Evolutionary conservation across 768 basidiomycete species (phyloP), one percentile per base, ranked within the genome.

Genomic region (Phanerochaete sordida): DNA sequence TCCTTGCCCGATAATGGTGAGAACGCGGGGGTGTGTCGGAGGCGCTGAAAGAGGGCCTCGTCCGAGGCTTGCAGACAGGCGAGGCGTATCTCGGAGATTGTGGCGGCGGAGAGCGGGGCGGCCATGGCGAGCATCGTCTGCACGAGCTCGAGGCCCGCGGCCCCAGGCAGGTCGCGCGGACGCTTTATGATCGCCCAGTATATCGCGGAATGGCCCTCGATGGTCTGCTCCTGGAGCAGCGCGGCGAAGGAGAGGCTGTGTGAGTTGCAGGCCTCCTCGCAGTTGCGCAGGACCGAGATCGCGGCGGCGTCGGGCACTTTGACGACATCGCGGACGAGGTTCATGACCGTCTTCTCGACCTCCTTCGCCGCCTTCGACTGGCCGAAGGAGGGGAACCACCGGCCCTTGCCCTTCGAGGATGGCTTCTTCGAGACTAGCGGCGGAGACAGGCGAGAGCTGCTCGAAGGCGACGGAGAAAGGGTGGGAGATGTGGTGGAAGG

Each of bases 121-220:
- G 87, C 82, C 52, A 82, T 76, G 4, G 77, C 76, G 48, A 90
- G 74, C 23, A 90, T 72, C 0, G 80, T 78, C 21, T 84, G 70
- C 3, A 88, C 62, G 24, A 81, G 67, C 27, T 74, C 68, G 31
- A 67, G 54, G 6, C 65, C 67, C 23, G 65, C 64, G 7, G 60
- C 54, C 7, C 63, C 60, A 6, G 33, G 33, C 2, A n/a, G 19
- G 28, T 62, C 64, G 6, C 76, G 68, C 0, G 78, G 78, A 2
- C 79, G 80, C 58, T 87, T 88, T 24, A 90, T 72, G 62, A 90
- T 83, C 0, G 84, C 84, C 90, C 90, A 91, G 67, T 90, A 90
- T 2, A 91, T 63, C 0, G 87, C 84, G 0, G 84, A 84, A 65
- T 85, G 87, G 0, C 75, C 76, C 64, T 90, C 89, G 37, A 90